Evolutionary conservation across 2,329 filamentous ascomycete genomes (phyloP), one percentile per base, ranked within the genome.

Genomic region (Didymosphaeria variabile): DNA sequence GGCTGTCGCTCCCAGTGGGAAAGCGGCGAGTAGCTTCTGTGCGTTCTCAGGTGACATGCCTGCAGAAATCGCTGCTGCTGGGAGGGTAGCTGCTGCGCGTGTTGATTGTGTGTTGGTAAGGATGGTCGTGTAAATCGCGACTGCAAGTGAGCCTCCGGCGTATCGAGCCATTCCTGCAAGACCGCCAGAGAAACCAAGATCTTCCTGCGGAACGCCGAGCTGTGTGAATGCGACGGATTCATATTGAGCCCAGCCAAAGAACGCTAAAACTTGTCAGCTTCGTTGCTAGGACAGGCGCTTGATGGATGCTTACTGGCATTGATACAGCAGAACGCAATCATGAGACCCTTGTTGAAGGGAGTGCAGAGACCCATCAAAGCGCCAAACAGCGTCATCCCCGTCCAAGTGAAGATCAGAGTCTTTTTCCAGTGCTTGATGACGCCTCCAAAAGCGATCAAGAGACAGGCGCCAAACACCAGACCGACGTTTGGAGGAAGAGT

Each of bases 311-410:
- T 62, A 62, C 61, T 80, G 68, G 64, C 66, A 45, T 66, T 69
- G 17, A 85, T 74, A 66, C 84, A 84, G 21, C 80, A 73, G 55
- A 84, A 83, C 0, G 80, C 82, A 56, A 83, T 81, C 72, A 83
- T 82, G 55, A 80, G 72, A 2, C 78, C 79, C 67, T 82, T 80
- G 45, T 82, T 80, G 42, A 76, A 70, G 0, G 83, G 82, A 0
- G 76, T 83, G 0, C 74, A 80, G 3, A 84, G 66, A 0, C 79
- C 82, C 55, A 85, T 67, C 19, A 85, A 64, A 0, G 78, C 79
- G 1, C 82, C 83, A 57, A 83, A 85, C 0, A 84, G 60, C 6
- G 83, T 81, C 82, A 85, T 85, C 23, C 84, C 67, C 34, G 79
- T 77, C 32, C 81, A 78, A 0, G 80, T 78, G 0, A 70, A 79